These are phyloP conservation scores for Chenopodium suecicum DNA, from an alignment of 148 eudicot species.

Conservation along the genomic window DNA sequence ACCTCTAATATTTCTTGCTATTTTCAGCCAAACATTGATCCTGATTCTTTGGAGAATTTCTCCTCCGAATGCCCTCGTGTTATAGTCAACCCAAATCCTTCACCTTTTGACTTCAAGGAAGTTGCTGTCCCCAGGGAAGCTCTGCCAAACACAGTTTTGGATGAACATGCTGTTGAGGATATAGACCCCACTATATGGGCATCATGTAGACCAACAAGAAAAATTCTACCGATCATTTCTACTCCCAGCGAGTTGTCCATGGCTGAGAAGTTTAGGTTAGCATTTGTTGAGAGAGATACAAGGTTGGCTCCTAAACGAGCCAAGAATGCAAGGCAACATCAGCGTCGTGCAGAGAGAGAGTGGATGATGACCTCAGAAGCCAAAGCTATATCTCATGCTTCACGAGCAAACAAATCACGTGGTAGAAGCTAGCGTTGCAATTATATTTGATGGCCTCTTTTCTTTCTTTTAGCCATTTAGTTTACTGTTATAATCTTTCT, in stretches of 20 bases:
- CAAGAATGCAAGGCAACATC: slow-evolving; percentile 85
- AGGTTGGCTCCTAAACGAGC: slow-evolving; percentile 92
- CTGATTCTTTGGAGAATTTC: slow-evolving; percentile 53
- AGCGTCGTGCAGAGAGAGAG: slow-evolving; percentile 77
- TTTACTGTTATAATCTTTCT: neutral
- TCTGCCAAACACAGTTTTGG: slow-evolving; percentile 45
- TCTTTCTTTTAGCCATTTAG: neutral
- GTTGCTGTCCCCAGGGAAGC: slow-evolving; percentile 62
- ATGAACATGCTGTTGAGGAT: slow-evolving; percentile 58
- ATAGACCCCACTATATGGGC: slow-evolving; percentile 80
- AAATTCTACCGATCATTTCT: slow-evolving; percentile 20
- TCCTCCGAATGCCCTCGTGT: slow-evolving; percentile 82
- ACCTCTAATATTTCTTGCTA: neutral
- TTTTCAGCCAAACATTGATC: slow-evolving; percentile 76
- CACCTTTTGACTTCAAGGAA: slow-evolving; percentile 57
- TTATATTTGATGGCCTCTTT: slow-evolving; percentile 4
- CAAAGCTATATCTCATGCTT: slow-evolving; percentile 69
- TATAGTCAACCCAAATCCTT: slow-evolving; percentile 69
- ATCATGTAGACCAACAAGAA: slow-evolving; percentile 32
- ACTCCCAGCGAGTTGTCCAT: slow-evolving; percentile 41
- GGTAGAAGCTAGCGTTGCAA: slow-evolving; percentile 23
- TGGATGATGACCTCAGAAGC: slow-evolving; percentile 62
- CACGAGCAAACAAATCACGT: slow-evolving; percentile 58
- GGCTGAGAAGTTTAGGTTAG: slow-evolving; percentile 86
- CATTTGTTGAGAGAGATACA: slow-evolving; percentile 79